Percentiles rank a stretch among this genome's conserved stretches.
These are phyloP conservation scores for Cinnamomum micranthum DNA, from an alignment of 164 flowering plant species.

Conservation along the genomic window DNA sequence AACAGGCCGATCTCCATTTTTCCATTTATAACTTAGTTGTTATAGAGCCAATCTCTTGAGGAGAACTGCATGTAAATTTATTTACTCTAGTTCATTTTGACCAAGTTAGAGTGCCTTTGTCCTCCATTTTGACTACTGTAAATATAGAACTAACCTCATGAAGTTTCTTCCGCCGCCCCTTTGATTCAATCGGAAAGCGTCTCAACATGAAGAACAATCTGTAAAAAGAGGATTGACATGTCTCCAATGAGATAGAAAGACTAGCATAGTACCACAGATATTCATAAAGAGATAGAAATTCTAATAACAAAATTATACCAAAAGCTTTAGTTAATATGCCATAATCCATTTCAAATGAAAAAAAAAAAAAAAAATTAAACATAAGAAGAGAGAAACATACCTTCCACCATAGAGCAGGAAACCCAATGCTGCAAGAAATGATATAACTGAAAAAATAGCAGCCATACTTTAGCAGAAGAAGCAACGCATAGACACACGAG, in stretches of 20 bases:
- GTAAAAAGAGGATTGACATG: slow-evolving; percentile 3
- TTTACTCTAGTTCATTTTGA: not conserved
- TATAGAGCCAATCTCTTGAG: not conserved
- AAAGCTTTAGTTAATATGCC: not conserved
- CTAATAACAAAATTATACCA: not conserved
- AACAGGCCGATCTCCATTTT: no score
- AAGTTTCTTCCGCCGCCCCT: slow-evolving; percentile 91
- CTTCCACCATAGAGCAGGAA: slow-evolving; percentile 95
- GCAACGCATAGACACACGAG: not conserved
- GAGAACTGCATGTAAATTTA: not conserved
- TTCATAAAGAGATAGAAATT: not conserved
- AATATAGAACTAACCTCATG: slow-evolving; percentile 58
- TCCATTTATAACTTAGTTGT: no score
- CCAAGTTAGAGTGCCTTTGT: not conserved
- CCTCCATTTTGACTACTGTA: not conserved
- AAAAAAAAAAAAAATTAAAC: not conserved
- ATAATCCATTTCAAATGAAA: no score
- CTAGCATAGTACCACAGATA: not conserved
- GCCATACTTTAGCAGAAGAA: not conserved
- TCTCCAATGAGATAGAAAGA: not conserved
- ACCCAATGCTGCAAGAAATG: slow-evolving; percentile 81
- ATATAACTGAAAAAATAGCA: slow-evolving; percentile 51
- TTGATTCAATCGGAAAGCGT: slow-evolving; percentile 92
- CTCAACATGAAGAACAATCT: slow-evolving; percentile 87
- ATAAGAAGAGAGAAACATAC: slow-evolving; percentile 29